A percentile compares a stretch with the other conserved stretches of the same genome.
These are phyloP conservation scores for Marasmius fiardii DNA, from an alignment of 1,284 basidiomycete genomes.

Conservation along the genomic window DNA sequence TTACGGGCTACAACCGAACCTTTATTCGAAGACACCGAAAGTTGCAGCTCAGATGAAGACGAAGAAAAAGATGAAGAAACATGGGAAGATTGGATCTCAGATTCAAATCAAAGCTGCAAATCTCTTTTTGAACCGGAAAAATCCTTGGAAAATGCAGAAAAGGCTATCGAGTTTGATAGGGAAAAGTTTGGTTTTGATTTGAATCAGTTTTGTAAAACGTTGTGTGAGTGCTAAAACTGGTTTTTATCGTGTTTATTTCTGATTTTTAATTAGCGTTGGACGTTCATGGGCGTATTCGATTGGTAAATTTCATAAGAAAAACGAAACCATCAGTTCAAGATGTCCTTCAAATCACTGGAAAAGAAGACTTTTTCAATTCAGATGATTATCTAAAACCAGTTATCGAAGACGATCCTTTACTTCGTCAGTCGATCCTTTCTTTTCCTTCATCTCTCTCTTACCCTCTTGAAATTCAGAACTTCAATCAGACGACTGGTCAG, in stretches of 20 bases:
- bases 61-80: slow-evolving; percentile 57
- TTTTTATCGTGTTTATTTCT: not conserved
- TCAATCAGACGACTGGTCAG: slow-evolving; percentile 72
- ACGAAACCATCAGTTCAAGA: slow-evolving; percentile 49
- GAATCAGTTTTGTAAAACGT: slow-evolving; percentile 39
- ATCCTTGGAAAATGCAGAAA: slow-evolving; percentile 56
- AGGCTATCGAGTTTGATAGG: slow-evolving; percentile 67
- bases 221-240: slow-evolving; percentile 43
- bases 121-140: slow-evolving; percentile 83
- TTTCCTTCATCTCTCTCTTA: not conserved
- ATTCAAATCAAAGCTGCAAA: slow-evolving; percentile 59
- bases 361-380: slow-evolving; percentile 62
- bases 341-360: slow-evolving; percentile 46
- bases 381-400: slow-evolving; percentile 81
- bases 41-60: slow-evolving; percentile 24
- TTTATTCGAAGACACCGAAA: slow-evolving; percentile 16
- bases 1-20: no score
- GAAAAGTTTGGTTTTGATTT: slow-evolving; percentile 62
- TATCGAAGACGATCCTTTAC: slow-evolving; percentile 80
- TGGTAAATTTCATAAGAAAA: slow-evolving; percentile 87
- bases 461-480: slow-evolving; percentile 39
- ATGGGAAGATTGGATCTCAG: slow-evolving; percentile 81
- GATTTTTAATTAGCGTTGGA: slow-evolving; percentile 39
- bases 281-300: slow-evolving; percentile 68
- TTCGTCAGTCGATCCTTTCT: slow-evolving; percentile 55